A percentile compares a stretch with the other conserved stretches of the same genome.
These are phyloP conservation scores for Candida sanyaensis DNA, from an alignment of 1,139 yeast species.

Conservation along the genomic window DNA sequence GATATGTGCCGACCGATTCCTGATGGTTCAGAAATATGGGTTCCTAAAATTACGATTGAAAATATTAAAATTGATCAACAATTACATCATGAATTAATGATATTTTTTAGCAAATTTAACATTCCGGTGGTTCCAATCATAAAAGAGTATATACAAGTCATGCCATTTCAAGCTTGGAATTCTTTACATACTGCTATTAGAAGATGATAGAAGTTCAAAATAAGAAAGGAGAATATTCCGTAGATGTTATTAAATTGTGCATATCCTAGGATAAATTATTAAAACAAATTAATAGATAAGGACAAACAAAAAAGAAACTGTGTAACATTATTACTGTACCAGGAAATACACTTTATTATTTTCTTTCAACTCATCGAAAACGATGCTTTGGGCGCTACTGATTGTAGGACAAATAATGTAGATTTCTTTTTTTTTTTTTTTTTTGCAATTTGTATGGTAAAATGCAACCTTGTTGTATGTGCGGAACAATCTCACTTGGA, in stretches of 20 bases:
- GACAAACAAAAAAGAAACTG: too few relatives aligned
- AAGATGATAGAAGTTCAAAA: not conserved
- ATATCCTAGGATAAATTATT: too few relatives aligned
- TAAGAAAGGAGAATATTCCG: too few relatives aligned
- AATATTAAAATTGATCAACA: not conserved
- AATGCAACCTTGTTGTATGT: conserved; percentile 3
- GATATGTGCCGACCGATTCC: conserved; percentile 1
- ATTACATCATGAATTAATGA: not conserved
- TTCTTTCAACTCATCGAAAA: not conserved
- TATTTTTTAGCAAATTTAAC: not conserved
- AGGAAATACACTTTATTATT: not conserved
- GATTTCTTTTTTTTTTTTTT: conserved; percentile 2
- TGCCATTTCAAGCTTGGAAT: conserved; percentile 2
- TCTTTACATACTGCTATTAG: not conserved
- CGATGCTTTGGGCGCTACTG: not conserved
- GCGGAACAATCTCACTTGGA: not conserved
- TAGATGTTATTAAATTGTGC: too few relatives aligned
- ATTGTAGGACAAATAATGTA: not conserved
- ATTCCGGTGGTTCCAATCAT: conserved; percentile 1
- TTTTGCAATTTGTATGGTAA: not conserved
- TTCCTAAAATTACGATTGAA: not conserved
- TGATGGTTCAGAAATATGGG: not conserved
- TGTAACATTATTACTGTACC: too few relatives aligned
- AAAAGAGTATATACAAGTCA: not conserved
- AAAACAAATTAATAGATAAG: too few relatives aligned